A percentile compares a stretch with the other conserved stretches of the same genome.
phyloP scores from a whole-genome alignment of 2,329 filamentous ascomycete species.

The Monosporascus sp. region DNA sequence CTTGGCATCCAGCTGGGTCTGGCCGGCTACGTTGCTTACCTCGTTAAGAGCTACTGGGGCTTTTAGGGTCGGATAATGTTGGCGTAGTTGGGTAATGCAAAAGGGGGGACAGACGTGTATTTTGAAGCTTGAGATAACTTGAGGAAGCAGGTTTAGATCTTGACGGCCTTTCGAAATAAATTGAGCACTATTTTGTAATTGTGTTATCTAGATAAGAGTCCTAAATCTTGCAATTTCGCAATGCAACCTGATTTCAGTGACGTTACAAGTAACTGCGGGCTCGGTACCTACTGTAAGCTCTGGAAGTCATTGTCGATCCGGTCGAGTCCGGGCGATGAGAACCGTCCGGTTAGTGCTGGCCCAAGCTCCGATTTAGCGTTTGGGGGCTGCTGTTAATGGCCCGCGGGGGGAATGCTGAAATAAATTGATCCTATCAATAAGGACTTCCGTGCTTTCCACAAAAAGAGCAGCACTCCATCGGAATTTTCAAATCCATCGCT shows the following conservation, averaged over 20 bases:
- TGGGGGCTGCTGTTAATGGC: background rate
- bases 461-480: background rate
- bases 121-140: no score
- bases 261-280: background rate
- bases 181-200: no score
- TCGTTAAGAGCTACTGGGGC: constrained; percentile 21
- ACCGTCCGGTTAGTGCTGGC: background rate
- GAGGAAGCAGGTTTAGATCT: no score
- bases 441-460: background rate
- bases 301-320: background rate
- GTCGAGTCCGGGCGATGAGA: background rate
- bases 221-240: background rate
- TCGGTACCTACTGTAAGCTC: no score
- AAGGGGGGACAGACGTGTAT: background rate
- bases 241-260: background rate
- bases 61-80: constrained; percentile 4
- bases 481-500: constrained; percentile 7
- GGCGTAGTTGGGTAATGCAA: background rate
- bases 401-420: no score
- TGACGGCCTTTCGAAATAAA: no score
- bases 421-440: background rate
- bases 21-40: constrained; percentile 23
- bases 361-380: background rate
- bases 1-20: constrained; percentile 18
- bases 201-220: background rate